phyloP scores from a whole-genome alignment of 78 protist species.

The Goniomonas avonlea region DNA sequence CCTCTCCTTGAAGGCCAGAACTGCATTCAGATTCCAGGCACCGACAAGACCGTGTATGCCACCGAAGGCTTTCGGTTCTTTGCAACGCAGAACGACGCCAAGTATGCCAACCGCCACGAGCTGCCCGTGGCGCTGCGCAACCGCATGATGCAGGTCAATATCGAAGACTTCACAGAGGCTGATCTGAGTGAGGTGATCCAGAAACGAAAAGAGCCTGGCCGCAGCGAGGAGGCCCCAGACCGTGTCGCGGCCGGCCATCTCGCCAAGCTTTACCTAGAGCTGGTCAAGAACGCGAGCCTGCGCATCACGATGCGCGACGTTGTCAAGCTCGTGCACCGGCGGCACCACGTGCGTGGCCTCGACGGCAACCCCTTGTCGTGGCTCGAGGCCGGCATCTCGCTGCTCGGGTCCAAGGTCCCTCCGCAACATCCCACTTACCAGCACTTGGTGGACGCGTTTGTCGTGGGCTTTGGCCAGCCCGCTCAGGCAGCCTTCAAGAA shows the following conservation, averaged over 20 bases:
- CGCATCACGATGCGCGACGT: neutral
- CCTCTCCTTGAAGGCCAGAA: neutral
- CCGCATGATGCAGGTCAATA: neutral
- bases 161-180: neutral
- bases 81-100: conserved; percentile 17
- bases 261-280: neutral
- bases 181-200: neutral
- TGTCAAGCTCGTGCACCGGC: neutral
- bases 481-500: too few species aligned
- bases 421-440: too few species aligned
- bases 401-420: too few species aligned
- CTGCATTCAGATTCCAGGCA: neutral
- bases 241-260: neutral
- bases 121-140: neutral
- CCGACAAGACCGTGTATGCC: neutral
- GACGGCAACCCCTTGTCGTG: neutral
- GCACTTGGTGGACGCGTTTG: too few species aligned
- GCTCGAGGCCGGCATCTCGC: neutral
- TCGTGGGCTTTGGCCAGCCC: too few species aligned
- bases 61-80: neutral
- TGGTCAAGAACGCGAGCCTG: neutral
- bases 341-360: neutral
- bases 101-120: neutral
- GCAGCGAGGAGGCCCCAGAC: too few species aligned
- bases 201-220: neutral